These are phyloP conservation scores for Cardiospermum halicacabum DNA, from an alignment of 345 rosid genomes.

Conservation along the genomic window DNA sequence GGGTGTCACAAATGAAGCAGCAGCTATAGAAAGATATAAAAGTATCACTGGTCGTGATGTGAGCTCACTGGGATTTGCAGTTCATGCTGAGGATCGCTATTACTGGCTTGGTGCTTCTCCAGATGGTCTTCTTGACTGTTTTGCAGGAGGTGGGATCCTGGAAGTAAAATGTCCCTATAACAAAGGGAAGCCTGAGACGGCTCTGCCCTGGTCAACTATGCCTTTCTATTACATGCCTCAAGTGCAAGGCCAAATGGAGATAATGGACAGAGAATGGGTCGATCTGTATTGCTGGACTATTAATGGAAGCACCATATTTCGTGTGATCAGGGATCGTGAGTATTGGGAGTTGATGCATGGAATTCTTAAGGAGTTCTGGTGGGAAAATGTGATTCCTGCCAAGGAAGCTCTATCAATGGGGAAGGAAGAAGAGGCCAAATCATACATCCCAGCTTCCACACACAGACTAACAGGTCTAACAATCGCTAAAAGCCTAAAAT, in stretches of 20 bases:
- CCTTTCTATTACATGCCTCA: slow-evolving; percentile 97
- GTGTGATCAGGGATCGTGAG: slow-evolving; percentile 51
- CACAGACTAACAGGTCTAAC: slow-evolving; percentile 65
- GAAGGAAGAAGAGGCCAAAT: slow-evolving; percentile 42
- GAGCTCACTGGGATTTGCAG: slow-evolving; percentile 62
- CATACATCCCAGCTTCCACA: slow-evolving; percentile 55
- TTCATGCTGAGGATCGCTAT: slow-evolving; percentile 52
- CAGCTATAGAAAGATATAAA: slow-evolving; percentile 68
- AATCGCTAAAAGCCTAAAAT: slow-evolving; percentile 53
- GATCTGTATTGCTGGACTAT: slow-evolving; percentile 91
- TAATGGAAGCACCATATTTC: slow-evolving; percentile 81
- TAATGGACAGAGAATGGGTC: slow-evolving; percentile 87
- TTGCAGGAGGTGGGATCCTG: slow-evolving; percentile 62
- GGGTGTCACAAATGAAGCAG: slow-evolving; percentile 74
- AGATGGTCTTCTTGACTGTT: slow-evolving; percentile 67
- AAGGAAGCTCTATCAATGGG: slow-evolving; percentile 60
- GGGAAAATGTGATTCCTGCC: slow-evolving; percentile 84
- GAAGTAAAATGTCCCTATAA: slow-evolving; percentile 96
- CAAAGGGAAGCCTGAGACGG: slow-evolving; percentile 82
- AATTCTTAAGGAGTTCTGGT: slow-evolving; percentile 81
- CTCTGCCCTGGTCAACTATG: slow-evolving; percentile 71
- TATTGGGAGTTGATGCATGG: slow-evolving; percentile 69
- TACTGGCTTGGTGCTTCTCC: slow-evolving; percentile 96
- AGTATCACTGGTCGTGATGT: slow-evolving; percentile 74
- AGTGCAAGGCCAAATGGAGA: slow-evolving; percentile 94